Evolutionary conservation across 1,284 basidiomycete species (phyloP), one percentile per base, ranked within the genome.

Genomic region (Exsudoporus floridanus): DNA sequence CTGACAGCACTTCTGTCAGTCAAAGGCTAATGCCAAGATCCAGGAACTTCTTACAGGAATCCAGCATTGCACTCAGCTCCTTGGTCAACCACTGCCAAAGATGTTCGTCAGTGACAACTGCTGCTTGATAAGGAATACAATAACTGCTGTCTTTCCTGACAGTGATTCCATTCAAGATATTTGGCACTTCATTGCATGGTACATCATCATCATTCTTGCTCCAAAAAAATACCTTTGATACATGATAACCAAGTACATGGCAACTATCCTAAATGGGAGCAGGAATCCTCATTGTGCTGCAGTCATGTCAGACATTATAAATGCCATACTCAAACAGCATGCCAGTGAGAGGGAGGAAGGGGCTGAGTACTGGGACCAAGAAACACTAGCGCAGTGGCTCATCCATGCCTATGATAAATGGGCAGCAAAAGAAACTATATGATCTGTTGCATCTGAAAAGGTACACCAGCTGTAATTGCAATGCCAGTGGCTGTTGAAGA

Each of bases 161-260:
- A 39, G 41, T 16, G 3, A 53, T 7, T 39, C 31, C 2, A 39
- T 23, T 23, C 23, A 23, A 23, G 23, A 23, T 5, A 23, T 23
- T 23, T 50, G 34, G 39, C 37, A 51, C 3, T 51, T 47, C 13
- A 51, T 51, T 10, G 12, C 50, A 16, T 2, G 33, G 44, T 51
- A 39, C 8, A 4, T 23, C 5, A 5, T 23, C 23, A 23, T 23
- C 23, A 23, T 23, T 23, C 23, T 47, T 1, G 7, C 18, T 19
- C 18, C 12, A n/a, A n/a, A n/a, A n/a, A n/a, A n/a, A 19, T 18
- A 35, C 18, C 8, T 21, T 21, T 37, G 12, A 37, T 7, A 14
- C 5, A 23, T 14, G 12, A 7, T 21, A 21, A 21, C 13, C 13
- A 37, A 19, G 13, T 36, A 36, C 7, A 36, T 23, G 23, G 23